These are phyloP conservation scores for Strigomonas culicis DNA, from an alignment of 208 protist species.

Conservation along the genomic window DNA sequence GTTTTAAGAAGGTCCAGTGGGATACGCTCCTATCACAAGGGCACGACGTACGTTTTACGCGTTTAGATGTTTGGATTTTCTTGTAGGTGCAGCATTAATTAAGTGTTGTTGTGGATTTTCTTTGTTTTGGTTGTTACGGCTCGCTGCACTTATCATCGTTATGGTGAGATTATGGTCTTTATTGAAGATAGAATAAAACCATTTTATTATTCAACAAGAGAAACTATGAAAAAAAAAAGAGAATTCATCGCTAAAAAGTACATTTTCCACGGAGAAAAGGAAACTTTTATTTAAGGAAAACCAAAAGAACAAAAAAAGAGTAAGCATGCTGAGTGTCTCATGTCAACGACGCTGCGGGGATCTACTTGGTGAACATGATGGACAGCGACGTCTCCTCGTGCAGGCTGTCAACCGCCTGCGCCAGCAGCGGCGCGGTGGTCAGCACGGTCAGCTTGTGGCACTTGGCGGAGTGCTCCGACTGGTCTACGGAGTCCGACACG, in stretches of 20 bases:
- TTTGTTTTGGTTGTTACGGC: conserved; percentile 10
- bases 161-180: not conserved
- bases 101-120: not conserved
- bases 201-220: not conserved
- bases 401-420: conserved; percentile 62
- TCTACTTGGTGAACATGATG: conserved; percentile 69
- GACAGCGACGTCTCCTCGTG: conserved; percentile 75
- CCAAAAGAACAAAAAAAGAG: conserved; percentile 35
- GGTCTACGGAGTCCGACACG: conserved; percentile 93
- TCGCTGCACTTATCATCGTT: too few relatives aligned
- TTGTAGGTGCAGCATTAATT: not conserved
- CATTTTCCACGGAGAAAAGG: conserved; percentile 93
- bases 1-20: too few relatives aligned
- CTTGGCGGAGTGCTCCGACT: conserved; percentile 62
- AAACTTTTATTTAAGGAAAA: conserved; percentile 93
- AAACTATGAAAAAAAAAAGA: not conserved
- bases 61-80: not conserved
- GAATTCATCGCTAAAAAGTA: conserved; percentile 95
- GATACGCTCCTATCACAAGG: not conserved
- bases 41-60: not conserved
- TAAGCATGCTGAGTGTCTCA: too few relatives aligned
- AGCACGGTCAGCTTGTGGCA: conserved; percentile 87
- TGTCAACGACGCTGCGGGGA: too few relatives aligned
- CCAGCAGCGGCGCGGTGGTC: conserved; percentile 87
- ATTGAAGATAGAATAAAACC: not conserved